phyloP scores from a whole-genome alignment of 345 rosid genomes.

The Nephelium lappaceum region DNA sequence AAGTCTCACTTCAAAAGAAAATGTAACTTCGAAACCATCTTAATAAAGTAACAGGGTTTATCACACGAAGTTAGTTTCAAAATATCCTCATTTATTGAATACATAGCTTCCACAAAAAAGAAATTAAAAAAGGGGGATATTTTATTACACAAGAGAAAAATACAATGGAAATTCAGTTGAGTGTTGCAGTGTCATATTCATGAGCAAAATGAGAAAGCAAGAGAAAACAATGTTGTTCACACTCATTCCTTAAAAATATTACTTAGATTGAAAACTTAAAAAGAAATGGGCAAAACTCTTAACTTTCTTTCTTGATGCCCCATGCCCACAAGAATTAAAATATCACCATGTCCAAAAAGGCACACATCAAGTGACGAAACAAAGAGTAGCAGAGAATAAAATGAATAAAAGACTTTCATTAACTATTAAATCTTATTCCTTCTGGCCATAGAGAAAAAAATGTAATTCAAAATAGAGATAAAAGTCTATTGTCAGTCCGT shows the following conservation, averaged over 20 bases:
- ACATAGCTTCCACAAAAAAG: background rate
- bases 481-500: slow-evolving; percentile 22
- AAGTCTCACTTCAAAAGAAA: background rate
- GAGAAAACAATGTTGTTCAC: background rate
- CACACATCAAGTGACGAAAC: slow-evolving; percentile 15
- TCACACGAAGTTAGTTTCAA: background rate
- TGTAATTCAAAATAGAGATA: background rate
- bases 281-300: background rate
- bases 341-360: background rate
- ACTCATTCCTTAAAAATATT: background rate
- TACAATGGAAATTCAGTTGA: background rate
- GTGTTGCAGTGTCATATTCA: background rate
- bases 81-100: background rate
- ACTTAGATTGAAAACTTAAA: background rate
- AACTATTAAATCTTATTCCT: slow-evolving; percentile 16
- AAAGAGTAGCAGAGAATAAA: slow-evolving; percentile 18
- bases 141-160: background rate
- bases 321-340: background rate
- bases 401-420: slow-evolving; percentile 9
- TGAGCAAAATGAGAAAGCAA: background rate
- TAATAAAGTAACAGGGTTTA: slow-evolving; percentile 2
- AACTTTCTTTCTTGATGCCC: slow-evolving; percentile 13
- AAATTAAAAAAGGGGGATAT: background rate
- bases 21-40: background rate
- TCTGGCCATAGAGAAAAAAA: background rate